Percentiles rank a stretch among this genome's conserved stretches.
These are phyloP conservation scores for Elasticomyces elasticus DNA, from an alignment of 495 filamentous ascomycete genomes.

Conservation along the genomic window DNA sequence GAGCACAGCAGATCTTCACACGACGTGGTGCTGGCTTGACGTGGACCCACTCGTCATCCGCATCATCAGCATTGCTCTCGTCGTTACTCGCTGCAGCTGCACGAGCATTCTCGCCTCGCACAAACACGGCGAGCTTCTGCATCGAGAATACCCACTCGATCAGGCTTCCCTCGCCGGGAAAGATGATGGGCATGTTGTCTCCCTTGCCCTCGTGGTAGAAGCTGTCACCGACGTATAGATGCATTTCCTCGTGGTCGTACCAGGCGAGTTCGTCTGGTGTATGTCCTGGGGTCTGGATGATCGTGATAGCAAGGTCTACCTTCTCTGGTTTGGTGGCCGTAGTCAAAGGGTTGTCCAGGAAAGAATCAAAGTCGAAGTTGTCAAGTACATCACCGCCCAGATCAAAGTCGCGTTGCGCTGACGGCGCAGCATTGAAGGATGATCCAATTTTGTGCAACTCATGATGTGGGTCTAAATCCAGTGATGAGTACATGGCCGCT, in stretches of 20 bases:
- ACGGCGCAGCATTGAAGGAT: background rate
- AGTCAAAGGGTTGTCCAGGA: background rate
- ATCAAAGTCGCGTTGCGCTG: background rate
- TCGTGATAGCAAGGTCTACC: constrained; percentile 25
- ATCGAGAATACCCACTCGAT: constrained; percentile 20
- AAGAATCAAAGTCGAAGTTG: background rate
- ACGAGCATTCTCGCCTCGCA: constrained; percentile 13
- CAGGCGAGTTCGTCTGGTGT: constrained; percentile 37
- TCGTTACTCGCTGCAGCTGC: background rate
- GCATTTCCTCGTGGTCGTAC: constrained; percentile 33
- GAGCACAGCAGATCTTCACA: constrained; percentile 17
- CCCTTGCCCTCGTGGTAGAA: constrained; percentile 33
- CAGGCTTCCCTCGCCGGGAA: constrained; percentile 26
- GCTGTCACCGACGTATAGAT: constrained; percentile 36
- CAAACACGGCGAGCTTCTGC: constrained; percentile 18
- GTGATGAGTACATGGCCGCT: background rate
- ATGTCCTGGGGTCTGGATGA: constrained; percentile 36
- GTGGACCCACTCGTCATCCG: constrained; percentile 10
- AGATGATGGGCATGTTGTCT: constrained; percentile 31
- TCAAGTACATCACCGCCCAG: background rate
- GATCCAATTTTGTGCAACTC: background rate
- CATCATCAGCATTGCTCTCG: background rate
- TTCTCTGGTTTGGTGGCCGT: background rate
- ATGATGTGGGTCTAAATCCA: background rate
- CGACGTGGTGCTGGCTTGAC: background rate